Evolutionary conservation across 306 rosid species (phyloP), one percentile per base, ranked within the genome.

Genomic region (Geum urbanum): DNA sequence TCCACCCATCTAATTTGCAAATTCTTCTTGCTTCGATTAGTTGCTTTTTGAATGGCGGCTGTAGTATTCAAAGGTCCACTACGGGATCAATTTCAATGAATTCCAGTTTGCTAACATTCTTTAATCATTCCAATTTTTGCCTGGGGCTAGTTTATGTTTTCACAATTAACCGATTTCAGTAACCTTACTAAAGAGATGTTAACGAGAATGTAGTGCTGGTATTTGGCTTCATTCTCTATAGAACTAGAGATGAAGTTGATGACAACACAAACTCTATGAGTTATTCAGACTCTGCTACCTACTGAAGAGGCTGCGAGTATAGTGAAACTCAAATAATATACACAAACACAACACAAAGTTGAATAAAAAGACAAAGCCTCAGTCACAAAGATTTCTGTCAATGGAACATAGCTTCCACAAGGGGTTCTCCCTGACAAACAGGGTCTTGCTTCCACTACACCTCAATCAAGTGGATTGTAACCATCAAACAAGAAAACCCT

Each of bases 201-300:
- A 11, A 8, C 16, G 19, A 7, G 20, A 0, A 87, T 82, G 46
- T 89, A 5, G 91, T 89, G 91, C 80, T 75, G 90, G 76, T 82
- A 87, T 91, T 91, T 91, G 81, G 81, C 96, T 82, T 89, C 87
- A 48, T 13, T 70, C 90, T 71, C 87, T 9, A 84, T 71, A 57
- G 1, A 2, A 5, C 75, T 51, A 63, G 76, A 87, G 91, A 85
- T 14, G 85, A 89, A 87, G 91, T 85, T 85, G 96, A 87, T 89
- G 92, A 85, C 91, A 84, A 78, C 96, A 88, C 96, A 41, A 0
- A 56, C 18, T 84, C 4, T 57, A 13, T 0, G 90, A 89, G 94
- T 82, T 84, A 8, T 65, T 87, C 91, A 87, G 91, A 84, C 96
- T 37, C 71, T 47, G 58, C 35, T 35, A 19, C 80, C 84, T 39